Percentiles rank a stretch among this genome's conserved stretches.
These are phyloP conservation scores for Botrytis hyacinthi DNA, from an alignment of 2,329 filamentous ascomycete genomes.

Conservation along the genomic window DNA sequence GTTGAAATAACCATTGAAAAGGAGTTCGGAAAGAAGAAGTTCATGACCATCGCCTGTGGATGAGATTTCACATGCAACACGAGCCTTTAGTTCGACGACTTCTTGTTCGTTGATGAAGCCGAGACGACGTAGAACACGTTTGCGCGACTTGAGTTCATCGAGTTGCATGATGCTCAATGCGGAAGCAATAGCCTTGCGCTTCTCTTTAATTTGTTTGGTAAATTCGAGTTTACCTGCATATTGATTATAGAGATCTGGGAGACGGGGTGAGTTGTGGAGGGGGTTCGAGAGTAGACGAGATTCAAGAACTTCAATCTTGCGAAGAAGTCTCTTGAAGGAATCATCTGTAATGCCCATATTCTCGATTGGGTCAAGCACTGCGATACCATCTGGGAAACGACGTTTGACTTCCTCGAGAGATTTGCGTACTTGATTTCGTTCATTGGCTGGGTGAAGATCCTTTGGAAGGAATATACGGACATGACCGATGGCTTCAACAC, in stretches of 20 bases:
- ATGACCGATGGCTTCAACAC: conserved; percentile 80
- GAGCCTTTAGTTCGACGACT: conserved; percentile 93
- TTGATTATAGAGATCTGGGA: conserved; percentile 81
- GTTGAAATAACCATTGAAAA: conserved; percentile 98
- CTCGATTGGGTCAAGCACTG: conserved; percentile 87
- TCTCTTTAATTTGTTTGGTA: conserved; percentile 75
- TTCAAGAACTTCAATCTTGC: conserved; percentile 97
- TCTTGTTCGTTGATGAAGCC: conserved; percentile 95
- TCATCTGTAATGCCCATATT: conserved; percentile 95
- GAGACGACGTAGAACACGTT: conserved; percentile 88
- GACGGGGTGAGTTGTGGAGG: conserved; percentile 82
- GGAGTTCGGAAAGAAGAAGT: conserved; percentile 83
- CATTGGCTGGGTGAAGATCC: conserved; percentile 66
- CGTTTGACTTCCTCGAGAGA: conserved; percentile 74
- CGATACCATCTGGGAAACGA: conserved; percentile 89
- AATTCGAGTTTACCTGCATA: conserved; percentile 79
- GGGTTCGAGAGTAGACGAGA: conserved; percentile 85
- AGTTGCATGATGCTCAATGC: conserved; percentile 88
- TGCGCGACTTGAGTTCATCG: conserved; percentile 93
- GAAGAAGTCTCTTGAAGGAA: conserved; percentile 84
- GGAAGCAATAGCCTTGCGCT: conserved; percentile 81
- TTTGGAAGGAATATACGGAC: conserved; percentile 80
- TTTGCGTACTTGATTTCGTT: conserved; percentile 67
- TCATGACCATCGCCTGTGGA: conserved; percentile 82
- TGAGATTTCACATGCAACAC: conserved; percentile 96